Conservation (phyloP, 176 grass and related monocot genomes). For the Hordeum marinum region DNA sequence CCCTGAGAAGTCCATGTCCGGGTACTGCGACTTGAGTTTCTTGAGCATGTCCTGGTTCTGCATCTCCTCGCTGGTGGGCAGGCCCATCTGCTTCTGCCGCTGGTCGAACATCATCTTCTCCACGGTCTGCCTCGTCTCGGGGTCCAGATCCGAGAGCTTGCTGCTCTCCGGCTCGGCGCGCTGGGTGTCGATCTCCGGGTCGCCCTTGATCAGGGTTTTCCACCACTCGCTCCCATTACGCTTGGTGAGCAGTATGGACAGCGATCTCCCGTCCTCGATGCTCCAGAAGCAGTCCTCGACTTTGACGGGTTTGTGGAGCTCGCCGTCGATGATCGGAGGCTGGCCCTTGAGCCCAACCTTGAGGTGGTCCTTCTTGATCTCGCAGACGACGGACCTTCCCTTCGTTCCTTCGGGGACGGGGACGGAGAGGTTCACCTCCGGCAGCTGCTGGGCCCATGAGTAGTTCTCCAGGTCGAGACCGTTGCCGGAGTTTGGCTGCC, state of each 20-base stretch:
- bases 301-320: conserved; percentile 50
- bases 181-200: conserved; percentile 47
- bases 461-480: conserved; percentile 46
- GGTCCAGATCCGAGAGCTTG: conserved; percentile 41
- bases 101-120: no score
- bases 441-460: conserved; percentile 20
- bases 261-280: conserved; percentile 38
- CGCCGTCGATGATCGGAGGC: conserved; percentile 44
- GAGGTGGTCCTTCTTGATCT: conserved; percentile 56
- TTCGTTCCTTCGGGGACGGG: conserved; percentile 51
- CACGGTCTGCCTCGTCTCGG: no score
- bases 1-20: no score
- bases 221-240: conserved; percentile 39
- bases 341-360: conserved; percentile 56
- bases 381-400: conserved; percentile 39
- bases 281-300: conserved; percentile 59
- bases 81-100: no score
- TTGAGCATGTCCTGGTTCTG: no score
- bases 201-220: conserved; percentile 53
- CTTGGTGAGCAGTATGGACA: conserved; percentile 53
- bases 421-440: conserved; percentile 46
- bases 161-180: conserved; percentile 34
- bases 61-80: no score
- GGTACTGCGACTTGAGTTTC: no score
- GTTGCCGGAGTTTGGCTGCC: conserved; percentile 41